Evolutionary conservation across 1,284 basidiomycete genomes (phyloP).

Genomic region (Fomitopsis schrenkii): DNA sequence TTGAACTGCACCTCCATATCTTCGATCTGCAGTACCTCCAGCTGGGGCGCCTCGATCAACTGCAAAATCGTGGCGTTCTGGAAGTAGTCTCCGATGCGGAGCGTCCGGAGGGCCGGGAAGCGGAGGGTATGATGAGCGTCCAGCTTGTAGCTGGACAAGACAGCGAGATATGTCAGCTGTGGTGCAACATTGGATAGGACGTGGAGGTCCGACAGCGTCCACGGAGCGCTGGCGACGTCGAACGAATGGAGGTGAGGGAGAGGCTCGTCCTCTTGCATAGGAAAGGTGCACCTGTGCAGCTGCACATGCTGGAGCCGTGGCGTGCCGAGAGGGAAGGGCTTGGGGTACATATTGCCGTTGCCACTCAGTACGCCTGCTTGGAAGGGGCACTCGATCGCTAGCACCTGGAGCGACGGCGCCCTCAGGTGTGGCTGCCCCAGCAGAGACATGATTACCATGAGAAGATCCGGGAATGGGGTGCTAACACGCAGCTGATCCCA

Average conservation of each 20-base stretch:
- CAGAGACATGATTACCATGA: neutral
- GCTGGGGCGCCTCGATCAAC: neutral
- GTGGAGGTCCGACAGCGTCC: constrained; percentile 2
- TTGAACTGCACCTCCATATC: constrained; percentile 4
- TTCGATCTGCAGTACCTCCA: constrained; percentile 6
- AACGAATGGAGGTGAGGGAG: neutral
- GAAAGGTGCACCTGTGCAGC: constrained; percentile 1
- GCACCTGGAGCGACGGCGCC: neutral
- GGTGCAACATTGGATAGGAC: neutral
- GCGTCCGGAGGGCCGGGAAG: constrained; percentile 1
- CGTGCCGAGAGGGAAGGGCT: constrained; percentile 1
- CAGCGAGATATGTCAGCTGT: neutral
- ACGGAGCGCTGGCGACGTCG: constrained; percentile 1
- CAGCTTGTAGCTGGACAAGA: constrained; percentile 4
- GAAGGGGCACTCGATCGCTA: constrained; percentile 3
- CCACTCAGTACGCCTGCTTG: neutral
- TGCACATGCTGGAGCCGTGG: constrained; percentile 2
- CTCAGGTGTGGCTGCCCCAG: neutral
- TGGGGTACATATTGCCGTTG: constrained; percentile 1
- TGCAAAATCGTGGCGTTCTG: constrained; percentile 3
- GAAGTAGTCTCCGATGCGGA: constrained; percentile 3
- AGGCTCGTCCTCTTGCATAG: neutral
- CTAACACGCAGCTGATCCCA: neutral
- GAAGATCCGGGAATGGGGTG: constrained; percentile 1
- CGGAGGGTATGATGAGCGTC: neutral